Evolutionary conservation across 805 yeast genomes (phyloP), one percentile per base, ranked within the genome.

Genomic region (Candida awuae): DNA sequence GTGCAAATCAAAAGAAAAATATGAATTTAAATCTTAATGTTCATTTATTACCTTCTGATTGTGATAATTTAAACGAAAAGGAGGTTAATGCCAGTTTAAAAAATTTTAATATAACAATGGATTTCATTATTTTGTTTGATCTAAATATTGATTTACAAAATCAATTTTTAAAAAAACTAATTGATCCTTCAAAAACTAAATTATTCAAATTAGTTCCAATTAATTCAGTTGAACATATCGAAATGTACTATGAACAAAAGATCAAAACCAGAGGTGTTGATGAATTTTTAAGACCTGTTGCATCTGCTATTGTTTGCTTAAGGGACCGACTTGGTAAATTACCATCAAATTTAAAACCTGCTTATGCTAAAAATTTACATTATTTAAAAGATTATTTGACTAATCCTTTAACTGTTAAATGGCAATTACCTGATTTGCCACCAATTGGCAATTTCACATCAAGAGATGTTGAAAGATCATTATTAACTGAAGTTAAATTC

Each of bases 171-270:
- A 22, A 34, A 27, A 38, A 41, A 13, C 25, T 47, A 33, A 48
- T 38, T 8, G 43, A 35, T 53, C 32, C 22, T 39, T 10, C 9
- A 12, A 15, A 18, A 12, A 56, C 53, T 49, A 67, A 52, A 56
- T 62, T 84, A 4, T 53, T 90, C 19, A 63, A 90, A 27, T 63
- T 90, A 18, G 76, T 85, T 3, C 81, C 95, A 2, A 73, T 80
- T 42, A 80, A 84, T 51, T 80, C 94, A 3, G 76, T 85, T 19
- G 96, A 90, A 50, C 97, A 90, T 55, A 78, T 86, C 45, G 74
- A 76, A 45, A 52, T 71, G 42, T 63, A 69, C 50, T 71, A 77
- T 65, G 53, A 56, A 43, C 42, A 61, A 44, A 49, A 27, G 44
- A 51, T 15, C 52, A 63, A 61, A 49, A 58, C 49, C 3, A 36